phyloP scores from a whole-genome alignment of 441 rosid species.

The Erodium texanum region DNA sequence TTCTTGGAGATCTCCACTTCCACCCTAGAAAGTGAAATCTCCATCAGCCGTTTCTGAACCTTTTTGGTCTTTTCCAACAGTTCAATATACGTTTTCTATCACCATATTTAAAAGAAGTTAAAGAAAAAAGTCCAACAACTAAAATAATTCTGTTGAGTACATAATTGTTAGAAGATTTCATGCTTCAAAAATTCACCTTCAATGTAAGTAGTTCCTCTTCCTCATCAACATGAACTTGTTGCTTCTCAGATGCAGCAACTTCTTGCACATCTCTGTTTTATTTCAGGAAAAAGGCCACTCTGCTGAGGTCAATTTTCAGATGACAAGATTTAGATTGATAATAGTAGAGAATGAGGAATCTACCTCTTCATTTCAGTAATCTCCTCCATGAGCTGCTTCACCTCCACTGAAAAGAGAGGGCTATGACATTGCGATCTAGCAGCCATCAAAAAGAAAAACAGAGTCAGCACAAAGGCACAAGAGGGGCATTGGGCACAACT shows the following conservation, averaged over 20 bases:
- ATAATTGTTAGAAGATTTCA: background rate
- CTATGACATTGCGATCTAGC: background rate
- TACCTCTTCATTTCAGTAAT: background rate
- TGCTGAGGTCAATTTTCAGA: background rate
- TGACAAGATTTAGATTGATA: background rate
- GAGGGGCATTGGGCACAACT: background rate
- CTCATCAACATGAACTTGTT: background rate
- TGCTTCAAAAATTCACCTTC: background rate
- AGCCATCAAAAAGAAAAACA: background rate
- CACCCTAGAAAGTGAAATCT: background rate
- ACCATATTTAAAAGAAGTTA: background rate
- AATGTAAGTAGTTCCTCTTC: background rate
- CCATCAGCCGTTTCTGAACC: background rate
- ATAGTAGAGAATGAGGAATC: background rate
- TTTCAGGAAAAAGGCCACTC: no score
- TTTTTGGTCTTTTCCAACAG: background rate
- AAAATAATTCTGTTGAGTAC: no score
- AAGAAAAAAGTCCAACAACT: background rate
- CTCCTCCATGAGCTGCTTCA: conserved; percentile 1
- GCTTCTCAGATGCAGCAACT: background rate
- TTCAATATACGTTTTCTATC: background rate
- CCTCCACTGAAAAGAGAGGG: background rate
- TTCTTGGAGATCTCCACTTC: background rate
- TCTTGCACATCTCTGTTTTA: background rate
- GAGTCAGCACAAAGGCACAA: background rate